Evolutionary conservation across 176 grass and related monocot species (phyloP), one percentile per base, ranked within the genome.

Genomic region (Rhynchospora breviuscula): DNA sequence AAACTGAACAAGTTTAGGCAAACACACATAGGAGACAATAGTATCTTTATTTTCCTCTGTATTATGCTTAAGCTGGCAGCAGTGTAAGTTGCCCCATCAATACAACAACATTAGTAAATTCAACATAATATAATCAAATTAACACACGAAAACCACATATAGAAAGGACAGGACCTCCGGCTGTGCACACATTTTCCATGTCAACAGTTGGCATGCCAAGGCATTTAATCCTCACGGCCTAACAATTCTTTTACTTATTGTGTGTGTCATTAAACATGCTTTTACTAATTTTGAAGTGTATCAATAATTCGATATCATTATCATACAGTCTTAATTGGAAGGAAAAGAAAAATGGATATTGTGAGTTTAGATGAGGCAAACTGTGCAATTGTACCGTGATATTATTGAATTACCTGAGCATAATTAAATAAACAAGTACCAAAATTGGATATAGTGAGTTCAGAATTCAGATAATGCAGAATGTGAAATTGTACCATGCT

Each of bases 111-210:
- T 74, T n/a, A 8, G 45, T 45, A 15, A 77, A 45, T 83, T 54
- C 14, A 68, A 25, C 59, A 56, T 14, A 23, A 11, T 54, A 52
- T 40, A 40, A 40, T 4, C 35, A 2, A 69, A 26, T 77, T 8
- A 49, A 77, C 35, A 63, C 23, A 62, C 54, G 79, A 23, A 14
- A 64, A 84, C 10, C 57, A 0, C 59, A 79, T 12, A 85, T 19
- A 79, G 23, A 86, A 5, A 49, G 74, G 45, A 19, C 47, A 48
- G 79, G 88, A 98, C 95, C 95, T 98, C 90, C 19, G 93, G 74
- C 66, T 98, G 87, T 63, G 53, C 89, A 98, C 40, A 94, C 90
- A 71, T 98, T 98, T 26, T 94, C 81, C 92, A 98, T 98, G 82
- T 94, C 95, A 69, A 94, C 84, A 0, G 92, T 98, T 10, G 95